A percentile compares a stretch with the other conserved stretches of the same genome.
phyloP scores from a whole-genome alignment of 257 asterid genomes.

The Petunia secreta region DNA sequence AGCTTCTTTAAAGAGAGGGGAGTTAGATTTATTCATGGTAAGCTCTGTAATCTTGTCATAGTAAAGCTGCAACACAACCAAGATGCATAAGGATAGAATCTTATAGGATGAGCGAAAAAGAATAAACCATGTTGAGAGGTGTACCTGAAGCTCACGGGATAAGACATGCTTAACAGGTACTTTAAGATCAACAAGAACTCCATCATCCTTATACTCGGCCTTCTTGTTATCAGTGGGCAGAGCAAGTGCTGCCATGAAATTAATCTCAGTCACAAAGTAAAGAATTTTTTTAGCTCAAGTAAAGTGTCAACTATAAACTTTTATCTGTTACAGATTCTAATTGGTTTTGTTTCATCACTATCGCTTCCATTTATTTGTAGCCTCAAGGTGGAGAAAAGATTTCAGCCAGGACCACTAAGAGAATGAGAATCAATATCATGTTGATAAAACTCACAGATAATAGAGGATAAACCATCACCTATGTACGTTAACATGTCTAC shows the following conservation, averaged over 20 bases:
- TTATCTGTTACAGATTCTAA: not conserved
- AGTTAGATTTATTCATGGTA: constrained; percentile 68
- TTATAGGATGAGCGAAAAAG: constrained; percentile 28
- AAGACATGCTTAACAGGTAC: constrained; percentile 93
- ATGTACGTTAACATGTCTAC: not conserved
- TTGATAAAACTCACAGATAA: constrained; percentile 12
- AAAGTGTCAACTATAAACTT: not conserved
- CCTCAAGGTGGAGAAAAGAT: not conserved
- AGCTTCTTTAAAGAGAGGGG: constrained; percentile 79
- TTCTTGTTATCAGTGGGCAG: constrained; percentile 68
- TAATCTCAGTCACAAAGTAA: not conserved
- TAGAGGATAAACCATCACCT: not conserved
- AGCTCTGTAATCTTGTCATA: constrained; percentile 95
- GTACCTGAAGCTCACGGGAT: constrained; percentile 98
- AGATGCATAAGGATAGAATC: constrained; percentile 25
- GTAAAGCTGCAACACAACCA: constrained; percentile 74
- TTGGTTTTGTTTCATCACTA: not conserved
- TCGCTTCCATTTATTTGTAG: constrained; percentile 7
- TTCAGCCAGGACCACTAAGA: not conserved
- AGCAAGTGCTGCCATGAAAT: constrained; percentile 54
- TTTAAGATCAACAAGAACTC: constrained; percentile 77
- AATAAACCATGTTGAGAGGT: constrained; percentile 28
- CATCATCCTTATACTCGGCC: constrained; percentile 85
- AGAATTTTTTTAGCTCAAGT: not conserved
- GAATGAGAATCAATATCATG: not conserved